Conservation (phyloP, 768 basidiomycete genomes). For the Pleurotus pulmonarius region DNA sequence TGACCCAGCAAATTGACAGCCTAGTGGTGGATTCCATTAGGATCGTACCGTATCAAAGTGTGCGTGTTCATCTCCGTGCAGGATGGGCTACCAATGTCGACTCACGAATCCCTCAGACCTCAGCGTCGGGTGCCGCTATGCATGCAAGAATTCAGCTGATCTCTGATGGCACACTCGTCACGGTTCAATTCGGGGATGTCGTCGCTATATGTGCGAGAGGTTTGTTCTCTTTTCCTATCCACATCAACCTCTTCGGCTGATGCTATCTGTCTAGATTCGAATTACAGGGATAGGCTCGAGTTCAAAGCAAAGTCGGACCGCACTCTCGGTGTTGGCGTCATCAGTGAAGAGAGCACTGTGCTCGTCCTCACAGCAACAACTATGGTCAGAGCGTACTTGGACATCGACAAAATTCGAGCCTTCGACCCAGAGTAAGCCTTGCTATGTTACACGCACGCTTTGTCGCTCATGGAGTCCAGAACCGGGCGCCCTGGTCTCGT, state of each 20-base stretch:
- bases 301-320: slow-evolving; percentile 65
- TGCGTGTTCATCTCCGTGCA: slow-evolving; percentile 30
- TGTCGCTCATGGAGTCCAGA: slow-evolving; percentile 24
- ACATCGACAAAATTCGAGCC: slow-evolving; percentile 53
- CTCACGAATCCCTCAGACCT: slow-evolving; percentile 39
- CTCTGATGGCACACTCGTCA: slow-evolving; percentile 52
- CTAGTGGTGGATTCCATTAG: slow-evolving; percentile 48
- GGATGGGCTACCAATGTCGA: not conserved
- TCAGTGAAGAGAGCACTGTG: slow-evolving; percentile 42
- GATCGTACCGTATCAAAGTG: slow-evolving; percentile 74
- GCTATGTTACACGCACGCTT: not conserved
- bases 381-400: slow-evolving; percentile 64
- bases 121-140: slow-evolving; percentile 62
- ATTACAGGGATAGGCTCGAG: slow-evolving; percentile 69
- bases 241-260: not conserved
- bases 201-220: slow-evolving; percentile 70
- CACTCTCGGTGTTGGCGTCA: slow-evolving; percentile 67
- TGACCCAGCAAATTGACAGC: slow-evolving; percentile 36
- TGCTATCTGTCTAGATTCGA: slow-evolving; percentile 45
- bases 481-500: slow-evolving; percentile 65
- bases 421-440: slow-evolving; percentile 62
- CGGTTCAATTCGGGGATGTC: slow-evolving; percentile 74
- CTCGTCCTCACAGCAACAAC: slow-evolving; percentile 64
- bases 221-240: slow-evolving; percentile 20
- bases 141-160: slow-evolving; percentile 67